Evolutionary conservation across 352 stramenopile species (phyloP).

Genomic region (Pythium phragmitis): DNA sequence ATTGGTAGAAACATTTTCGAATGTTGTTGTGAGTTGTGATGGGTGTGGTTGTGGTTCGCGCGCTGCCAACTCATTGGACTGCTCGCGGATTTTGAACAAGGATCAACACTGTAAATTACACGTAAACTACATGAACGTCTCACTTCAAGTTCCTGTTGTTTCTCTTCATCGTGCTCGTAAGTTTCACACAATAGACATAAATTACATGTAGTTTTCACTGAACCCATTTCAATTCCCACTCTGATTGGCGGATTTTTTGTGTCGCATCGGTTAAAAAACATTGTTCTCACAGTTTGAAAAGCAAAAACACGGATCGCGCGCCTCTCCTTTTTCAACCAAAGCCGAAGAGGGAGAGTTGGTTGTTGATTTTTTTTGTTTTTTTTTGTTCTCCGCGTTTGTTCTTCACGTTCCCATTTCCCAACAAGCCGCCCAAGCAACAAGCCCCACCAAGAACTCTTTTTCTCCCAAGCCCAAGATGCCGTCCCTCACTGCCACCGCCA

Average conservation of each 20-base stretch:
- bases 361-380: constrained; percentile 14
- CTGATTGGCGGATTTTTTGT: constrained; percentile 29
- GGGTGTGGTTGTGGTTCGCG: constrained; percentile 13
- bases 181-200: constrained; percentile 2
- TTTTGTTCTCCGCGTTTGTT: constrained; percentile 16
- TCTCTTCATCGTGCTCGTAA: neutral
- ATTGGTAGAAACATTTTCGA: constrained; percentile 16
- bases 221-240: neutral
- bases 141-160: constrained; percentile 26
- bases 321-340: neutral
- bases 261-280: constrained; percentile 13
- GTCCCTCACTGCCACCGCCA: constrained; percentile 49
- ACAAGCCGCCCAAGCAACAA: constrained; percentile 22
- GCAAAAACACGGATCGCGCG: no score
- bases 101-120: constrained; percentile 5
- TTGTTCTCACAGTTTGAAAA: constrained; percentile 15
- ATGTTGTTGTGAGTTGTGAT: constrained; percentile 4
- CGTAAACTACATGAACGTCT: constrained; percentile 12
- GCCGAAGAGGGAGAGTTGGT: neutral
- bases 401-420: constrained; percentile 14
- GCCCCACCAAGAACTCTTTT: constrained; percentile 8
- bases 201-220: constrained; percentile 10
- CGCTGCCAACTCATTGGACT: constrained; percentile 17
- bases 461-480: constrained; percentile 19
- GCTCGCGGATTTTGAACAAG: constrained; percentile 18